Evolutionary conservation across 164 flowering plant species (phyloP).

Genomic region (Sextonia rubra): DNA sequence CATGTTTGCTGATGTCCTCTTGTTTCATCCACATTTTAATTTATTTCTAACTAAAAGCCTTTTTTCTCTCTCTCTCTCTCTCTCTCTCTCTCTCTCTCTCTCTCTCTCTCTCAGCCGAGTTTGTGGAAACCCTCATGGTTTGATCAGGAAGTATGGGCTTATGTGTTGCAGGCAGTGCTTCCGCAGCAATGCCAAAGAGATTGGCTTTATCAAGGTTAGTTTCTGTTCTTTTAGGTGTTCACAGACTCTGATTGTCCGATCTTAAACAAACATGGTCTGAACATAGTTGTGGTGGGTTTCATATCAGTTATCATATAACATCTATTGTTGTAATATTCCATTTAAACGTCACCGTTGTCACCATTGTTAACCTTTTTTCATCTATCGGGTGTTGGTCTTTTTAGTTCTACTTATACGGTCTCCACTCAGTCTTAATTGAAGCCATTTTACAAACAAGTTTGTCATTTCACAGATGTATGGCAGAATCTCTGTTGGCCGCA

Average conservation of each 20-base stretch:
- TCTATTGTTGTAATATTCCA: too few relatives aligned
- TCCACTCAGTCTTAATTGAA: too few relatives aligned
- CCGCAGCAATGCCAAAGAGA: slow-evolving; percentile 77
- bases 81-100: too few relatives aligned
- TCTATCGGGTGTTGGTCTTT: too few relatives aligned
- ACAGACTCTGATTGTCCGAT: background rate
- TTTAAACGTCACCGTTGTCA: too few relatives aligned
- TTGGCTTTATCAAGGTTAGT: slow-evolving; percentile 69
- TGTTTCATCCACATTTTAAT: background rate
- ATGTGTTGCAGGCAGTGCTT: slow-evolving; percentile 88
- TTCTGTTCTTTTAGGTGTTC: background rate
- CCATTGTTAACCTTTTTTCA: too few relatives aligned
- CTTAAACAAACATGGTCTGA: background rate
- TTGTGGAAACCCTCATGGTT: slow-evolving; percentile 66
- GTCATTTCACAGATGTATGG: too few relatives aligned
- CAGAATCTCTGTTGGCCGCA: too few relatives aligned
- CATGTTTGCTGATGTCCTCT: background rate
- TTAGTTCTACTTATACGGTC: too few relatives aligned
- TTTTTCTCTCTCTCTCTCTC: background rate
- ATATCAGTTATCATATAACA: too few relatives aligned
- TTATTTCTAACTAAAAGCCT: background rate
- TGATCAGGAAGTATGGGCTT: slow-evolving; percentile 74
- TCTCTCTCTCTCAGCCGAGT: slow-evolving; percentile 62
- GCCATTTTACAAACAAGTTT: too few relatives aligned
- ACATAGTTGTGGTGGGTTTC: background rate